Evolutionary conservation across 2,329 filamentous ascomycete species (phyloP).

Genomic region (Hymenoscyphus salicellus): DNA sequence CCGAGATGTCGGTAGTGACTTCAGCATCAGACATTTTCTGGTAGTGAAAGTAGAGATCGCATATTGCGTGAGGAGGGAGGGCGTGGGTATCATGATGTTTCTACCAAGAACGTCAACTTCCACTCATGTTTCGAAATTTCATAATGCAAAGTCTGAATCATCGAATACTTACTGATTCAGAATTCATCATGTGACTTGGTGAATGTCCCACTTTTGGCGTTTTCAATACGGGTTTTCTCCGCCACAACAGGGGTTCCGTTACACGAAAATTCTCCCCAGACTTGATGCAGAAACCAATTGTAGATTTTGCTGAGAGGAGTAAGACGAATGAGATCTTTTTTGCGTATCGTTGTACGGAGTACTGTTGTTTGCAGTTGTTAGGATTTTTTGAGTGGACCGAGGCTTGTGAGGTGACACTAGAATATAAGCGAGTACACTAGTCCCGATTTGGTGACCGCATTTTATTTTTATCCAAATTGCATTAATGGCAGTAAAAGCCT

Average conservation of each 20-base stretch:
- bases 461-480: not conserved
- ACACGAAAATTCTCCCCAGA: not conserved
- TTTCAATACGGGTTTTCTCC: not conserved
- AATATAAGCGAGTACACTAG: not conserved
- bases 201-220: not conserved
- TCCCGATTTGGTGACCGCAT: not conserved
- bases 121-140: conserved; percentile 13
- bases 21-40: conserved; percentile 30
- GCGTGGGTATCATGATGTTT: conserved; percentile 35
- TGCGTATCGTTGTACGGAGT: not conserved
- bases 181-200: not conserved
- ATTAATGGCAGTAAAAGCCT: not conserved
- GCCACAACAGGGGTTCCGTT: not conserved
- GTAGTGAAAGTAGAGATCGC: conserved; percentile 35
- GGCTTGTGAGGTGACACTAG: not conserved
- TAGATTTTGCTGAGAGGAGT: not conserved
- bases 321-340: not conserved
- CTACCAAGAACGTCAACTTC: conserved; percentile 1
- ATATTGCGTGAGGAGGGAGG: conserved; percentile 35
- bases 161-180: not conserved
- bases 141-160: not conserved
- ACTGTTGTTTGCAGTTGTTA: not conserved
- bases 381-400: not conserved
- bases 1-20: conserved; percentile 29
- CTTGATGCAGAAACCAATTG: not conserved